Percentiles rank a stretch among this genome's conserved stretches.
These are phyloP conservation scores for Linderniella brevidens DNA, from an alignment of 257 asterid species.

Conservation along the genomic window DNA sequence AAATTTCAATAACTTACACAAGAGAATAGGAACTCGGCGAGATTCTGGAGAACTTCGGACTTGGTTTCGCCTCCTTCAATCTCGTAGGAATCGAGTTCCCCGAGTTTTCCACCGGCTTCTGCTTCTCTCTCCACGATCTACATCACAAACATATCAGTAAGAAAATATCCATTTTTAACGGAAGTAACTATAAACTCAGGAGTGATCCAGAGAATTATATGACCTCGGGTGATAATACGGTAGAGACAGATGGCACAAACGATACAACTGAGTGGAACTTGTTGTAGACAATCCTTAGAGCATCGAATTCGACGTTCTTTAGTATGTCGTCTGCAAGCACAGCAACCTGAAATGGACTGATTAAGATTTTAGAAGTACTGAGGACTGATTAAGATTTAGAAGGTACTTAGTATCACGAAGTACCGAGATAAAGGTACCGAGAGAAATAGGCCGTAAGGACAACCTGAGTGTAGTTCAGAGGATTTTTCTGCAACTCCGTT, in stretches of 20 bases:
- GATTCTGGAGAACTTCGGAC: slow-evolving; percentile 91
- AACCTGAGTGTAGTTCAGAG: slow-evolving; percentile 94
- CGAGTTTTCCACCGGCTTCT: slow-evolving; percentile 87
- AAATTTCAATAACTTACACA: slow-evolving; percentile 36
- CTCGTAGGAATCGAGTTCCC: slow-evolving; percentile 78
- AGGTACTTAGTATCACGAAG: too few relatives aligned
- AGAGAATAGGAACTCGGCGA: slow-evolving; percentile 84
- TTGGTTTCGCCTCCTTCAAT: slow-evolving; percentile 92
- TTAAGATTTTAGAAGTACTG: too few relatives aligned
- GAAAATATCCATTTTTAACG: neutral
- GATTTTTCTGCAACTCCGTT: slow-evolving; percentile 85
- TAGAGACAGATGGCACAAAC: slow-evolving; percentile 60
- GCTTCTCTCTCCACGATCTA: slow-evolving; percentile 84
- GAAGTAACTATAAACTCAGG: neutral
- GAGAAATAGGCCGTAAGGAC: slow-evolving; percentile 5
- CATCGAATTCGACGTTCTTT: slow-evolving; percentile 85
- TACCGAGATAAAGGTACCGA: too few relatives aligned
- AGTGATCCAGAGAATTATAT: too few relatives aligned
- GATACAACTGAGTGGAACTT: slow-evolving; percentile 83
- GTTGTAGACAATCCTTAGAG: slow-evolving; percentile 70
- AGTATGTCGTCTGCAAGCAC: slow-evolving; percentile 94
- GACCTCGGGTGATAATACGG: slow-evolving; percentile 95
- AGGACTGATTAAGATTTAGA: too few relatives aligned
- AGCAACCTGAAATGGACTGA: slow-evolving; percentile 48
- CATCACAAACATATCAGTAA: neutral